phyloP scores from a whole-genome alignment of 805 yeast genomes.

The Saturnispora ahearnii region DNA sequence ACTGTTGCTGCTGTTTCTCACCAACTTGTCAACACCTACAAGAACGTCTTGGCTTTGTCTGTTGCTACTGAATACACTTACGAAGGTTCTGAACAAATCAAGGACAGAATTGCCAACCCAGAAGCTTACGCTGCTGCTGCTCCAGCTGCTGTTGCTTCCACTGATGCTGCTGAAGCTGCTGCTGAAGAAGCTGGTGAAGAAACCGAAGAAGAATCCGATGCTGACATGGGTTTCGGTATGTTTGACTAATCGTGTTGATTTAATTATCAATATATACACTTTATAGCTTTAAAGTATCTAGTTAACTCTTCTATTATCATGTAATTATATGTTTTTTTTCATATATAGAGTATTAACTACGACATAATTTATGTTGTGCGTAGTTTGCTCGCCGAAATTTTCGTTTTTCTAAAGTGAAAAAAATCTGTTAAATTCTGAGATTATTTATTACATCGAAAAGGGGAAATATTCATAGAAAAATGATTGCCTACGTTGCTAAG shows the following conservation, averaged over 20 bases:
- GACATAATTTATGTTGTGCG: background rate
- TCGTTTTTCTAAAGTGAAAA: background rate
- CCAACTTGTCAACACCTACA: constrained; percentile 98
- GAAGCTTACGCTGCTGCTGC: constrained; percentile 99
- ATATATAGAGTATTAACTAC: too few species aligned
- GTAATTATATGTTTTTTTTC: background rate
- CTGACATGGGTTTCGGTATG: constrained; percentile 97
- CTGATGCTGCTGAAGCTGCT: constrained; percentile 56
- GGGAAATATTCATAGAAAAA: constrained; percentile 1
- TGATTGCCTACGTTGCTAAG: constrained; percentile 17
- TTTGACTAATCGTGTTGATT: constrained; percentile 61
- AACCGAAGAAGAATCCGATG: constrained; percentile 27
- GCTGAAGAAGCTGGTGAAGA: constrained; percentile 64
- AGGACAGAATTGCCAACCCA: constrained; percentile 99
- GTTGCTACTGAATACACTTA: constrained; percentile 98
- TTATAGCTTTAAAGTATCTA: background rate
- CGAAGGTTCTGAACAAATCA: constrained; percentile 98
- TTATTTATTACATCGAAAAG: background rate
- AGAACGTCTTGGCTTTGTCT: constrained; percentile 95
- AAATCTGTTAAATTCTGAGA: background rate
- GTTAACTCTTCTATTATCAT: background rate
- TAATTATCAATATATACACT: background rate
- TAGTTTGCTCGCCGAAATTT: background rate
- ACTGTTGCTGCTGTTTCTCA: constrained; percentile 99
- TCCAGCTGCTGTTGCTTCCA: constrained; percentile 74